Evolutionary conservation across 2,329 filamentous ascomycete genomes (phyloP).

Genomic region (Phaeophleospora eucalypticola): DNA sequence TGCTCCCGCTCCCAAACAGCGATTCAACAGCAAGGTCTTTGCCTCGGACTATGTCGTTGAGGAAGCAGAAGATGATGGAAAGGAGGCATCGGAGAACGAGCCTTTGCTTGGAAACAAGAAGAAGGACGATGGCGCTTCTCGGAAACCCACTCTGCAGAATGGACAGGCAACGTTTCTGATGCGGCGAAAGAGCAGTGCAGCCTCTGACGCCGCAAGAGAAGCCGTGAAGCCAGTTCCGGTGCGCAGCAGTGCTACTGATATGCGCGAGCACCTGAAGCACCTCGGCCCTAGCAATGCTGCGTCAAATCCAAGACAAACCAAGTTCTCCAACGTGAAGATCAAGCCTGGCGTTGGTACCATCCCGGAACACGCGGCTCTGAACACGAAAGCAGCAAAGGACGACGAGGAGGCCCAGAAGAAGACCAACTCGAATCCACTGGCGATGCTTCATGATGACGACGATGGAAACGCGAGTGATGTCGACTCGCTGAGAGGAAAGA

Average conservation of each 20-base stretch:
- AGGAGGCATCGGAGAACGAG: constrained; percentile 26
- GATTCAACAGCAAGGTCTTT: constrained; percentile 25
- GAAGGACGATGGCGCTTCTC: constrained; percentile 17
- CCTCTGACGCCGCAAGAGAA: constrained; percentile 30
- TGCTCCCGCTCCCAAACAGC: constrained; percentile 72
- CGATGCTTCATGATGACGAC: constrained; percentile 7
- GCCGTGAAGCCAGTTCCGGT: constrained; percentile 38
- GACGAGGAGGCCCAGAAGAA: constrained; percentile 1
- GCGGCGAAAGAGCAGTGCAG: constrained; percentile 44
- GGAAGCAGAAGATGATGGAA: constrained; percentile 17
- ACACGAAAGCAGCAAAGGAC: constrained; percentile 12
- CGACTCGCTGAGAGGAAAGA: constrained; percentile 23
- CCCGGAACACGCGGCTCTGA: constrained; percentile 33
- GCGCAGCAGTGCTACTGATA: constrained; percentile 50
- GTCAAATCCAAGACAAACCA: constrained; percentile 56
- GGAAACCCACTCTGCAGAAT: constrained; percentile 34
- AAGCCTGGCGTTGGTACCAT: constrained; percentile 52
- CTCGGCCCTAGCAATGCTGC: constrained; percentile 62
- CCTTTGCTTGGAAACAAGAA: constrained; percentile 26
- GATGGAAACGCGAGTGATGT: constrained; percentile 12
- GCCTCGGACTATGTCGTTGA: constrained; percentile 11
- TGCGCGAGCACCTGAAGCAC: constrained; percentile 59
- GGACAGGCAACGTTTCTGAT: constrained; percentile 41
- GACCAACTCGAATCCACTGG: neutral
- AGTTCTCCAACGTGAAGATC: constrained; percentile 62